Base-by-base conservation (phyloP, 345 rosid genomes). In the Salix suchowensis region DNA sequence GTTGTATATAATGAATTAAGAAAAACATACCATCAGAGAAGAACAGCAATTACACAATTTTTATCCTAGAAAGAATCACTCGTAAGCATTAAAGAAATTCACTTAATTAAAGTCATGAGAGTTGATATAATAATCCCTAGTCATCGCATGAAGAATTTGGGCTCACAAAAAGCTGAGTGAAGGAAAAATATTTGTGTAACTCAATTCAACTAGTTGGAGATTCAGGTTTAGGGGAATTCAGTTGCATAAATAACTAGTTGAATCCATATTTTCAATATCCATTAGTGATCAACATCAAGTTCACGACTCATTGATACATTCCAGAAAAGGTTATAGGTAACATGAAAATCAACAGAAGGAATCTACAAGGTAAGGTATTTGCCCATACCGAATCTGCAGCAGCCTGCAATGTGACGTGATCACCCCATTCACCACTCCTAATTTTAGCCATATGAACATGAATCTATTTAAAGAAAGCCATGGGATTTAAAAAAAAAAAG, bases 381-480 rank as follows among this genome's bases (percentile, higher is more conserved):
- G 46, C 34, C 12, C 79, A 50, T 83, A 90, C 94, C 42, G 50
- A 72, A 85, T 90, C 94, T 42, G 94, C 90, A 71, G 94, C 91
- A 69, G 94, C 94, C 77, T 90, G 94, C 87, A 90, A 73, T 12
- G 94, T 84, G 26, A 90, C 86, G 72, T 90, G 94, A 82, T 90
- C 94, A 66, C 92, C 94, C 94, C 92, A 90, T 77, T 90, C 91
- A 55, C 90, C 88, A 58, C 48, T 73, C 86, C 94, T 90, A 44
- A 62, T 8, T 62, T 76, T 70, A 74, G 46, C 77, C 79, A 52
- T 26, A 28, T 18, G 40, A 77, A 66, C 52, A 72, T 28, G 37
- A 46, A 66, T 72, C 18, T 55, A 48, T 39, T 60, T 39, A 18
- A 32, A 65, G 23, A 74, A 58, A 60, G 21, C 15, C 46, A 54